Evolutionary conservation across 78 protist species (phyloP), one percentile per base, ranked within the genome.

Genomic region (Mantamonas sphyraenae): DNA sequence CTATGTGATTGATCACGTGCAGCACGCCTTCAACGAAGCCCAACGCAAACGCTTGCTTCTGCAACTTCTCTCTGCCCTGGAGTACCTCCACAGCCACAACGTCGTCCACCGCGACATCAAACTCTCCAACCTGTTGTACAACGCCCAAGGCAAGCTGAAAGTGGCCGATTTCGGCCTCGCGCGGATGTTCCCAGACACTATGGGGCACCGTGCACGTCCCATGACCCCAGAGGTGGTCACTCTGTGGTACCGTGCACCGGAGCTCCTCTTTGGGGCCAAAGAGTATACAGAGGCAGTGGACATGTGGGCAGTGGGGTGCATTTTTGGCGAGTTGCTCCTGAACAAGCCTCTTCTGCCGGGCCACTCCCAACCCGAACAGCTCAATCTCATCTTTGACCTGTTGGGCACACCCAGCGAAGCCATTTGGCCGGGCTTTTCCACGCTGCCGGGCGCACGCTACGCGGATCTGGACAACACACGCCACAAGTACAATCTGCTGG

Each of bases 161-260:
- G 28, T 81, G 40, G 73, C 59, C 35, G 86, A 81, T 35, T 74
- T 81, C 63, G 77, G 81, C 24, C 73, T 81, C 28, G 73, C 86
- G 20, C 74, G 76, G 42, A 9, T 8, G 24, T 47, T 61, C 71
- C n/a, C n/a, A n/a, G n/a, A n/a, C n/a, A n/a, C n/a, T n/a, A n/a
- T n/a, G n/a, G n/a, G n/a, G n/a, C n/a, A n/a, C 12, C 59, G 55
- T 0, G 43, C 38, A 16, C 40, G 58, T 10, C 42, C 61, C 34
- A 34, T n/a, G 57, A 67, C 74, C 30, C 34, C 62, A 2, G 4
- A 16, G 26, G 66, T 63, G n/a, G n/a, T n/a, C n/a, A n/a, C n/a
- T n/a, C n/a, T n/a, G n/a, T n/a, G n/a, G n/a, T n/a, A n/a, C n/a
- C 9, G 68, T 73, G 63, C 80, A 22, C 80, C 80, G 7, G 80